phyloP scores from a whole-genome alignment of 2,329 filamentous ascomycete genomes.

The Ploettnerulaceae sp. region DNA sequence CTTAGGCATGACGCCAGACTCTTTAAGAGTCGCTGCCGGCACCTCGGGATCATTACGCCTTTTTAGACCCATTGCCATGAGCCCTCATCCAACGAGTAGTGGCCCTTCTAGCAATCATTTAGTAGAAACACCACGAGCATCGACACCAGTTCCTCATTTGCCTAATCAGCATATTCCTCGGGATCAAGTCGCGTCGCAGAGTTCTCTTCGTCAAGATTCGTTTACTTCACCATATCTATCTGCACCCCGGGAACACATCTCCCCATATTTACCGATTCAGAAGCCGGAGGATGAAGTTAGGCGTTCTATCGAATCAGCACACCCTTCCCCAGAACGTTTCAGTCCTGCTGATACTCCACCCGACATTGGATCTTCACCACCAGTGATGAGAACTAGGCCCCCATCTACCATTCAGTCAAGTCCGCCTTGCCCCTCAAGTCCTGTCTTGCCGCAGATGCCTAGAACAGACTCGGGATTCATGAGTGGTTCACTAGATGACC shows the following conservation, averaged over 20 bases:
- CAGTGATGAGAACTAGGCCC: conserved; percentile 60
- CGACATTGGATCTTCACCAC: conserved; percentile 86
- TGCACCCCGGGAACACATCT: conserved; percentile 33
- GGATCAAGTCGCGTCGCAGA: conserved; percentile 36
- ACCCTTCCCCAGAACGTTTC: conserved; percentile 44
- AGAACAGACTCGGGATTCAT: conserved; percentile 74
- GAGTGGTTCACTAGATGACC: conserved; percentile 59
- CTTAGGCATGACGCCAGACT: conserved; percentile 71
- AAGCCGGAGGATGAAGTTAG: conserved; percentile 33
- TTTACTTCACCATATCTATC: conserved; percentile 42
- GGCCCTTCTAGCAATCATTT: conserved; percentile 45
- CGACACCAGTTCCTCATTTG: conserved; percentile 63
- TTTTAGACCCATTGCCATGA: conserved; percentile 65
- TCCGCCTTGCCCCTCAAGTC: conserved; percentile 65
- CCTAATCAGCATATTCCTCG: conserved; percentile 36
- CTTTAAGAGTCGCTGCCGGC: conserved; percentile 83
- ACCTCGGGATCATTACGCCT: conserved; percentile 83
- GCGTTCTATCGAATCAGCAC: conserved; percentile 40
- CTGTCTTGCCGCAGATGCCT: conserved; percentile 52
- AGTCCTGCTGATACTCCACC: conserved; percentile 64
- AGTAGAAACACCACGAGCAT: conserved; percentile 69
- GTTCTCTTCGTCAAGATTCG: conserved; percentile 57
- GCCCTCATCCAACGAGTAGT: conserved; percentile 44
- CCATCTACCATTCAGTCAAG: conserved; percentile 65
- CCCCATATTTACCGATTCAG: conserved; percentile 37